A percentile compares a stretch with the other conserved stretches of the same genome.
Conservation (phyloP, 371 early-diverging fungal genomes). For the Mucor circinelloides region DNA sequence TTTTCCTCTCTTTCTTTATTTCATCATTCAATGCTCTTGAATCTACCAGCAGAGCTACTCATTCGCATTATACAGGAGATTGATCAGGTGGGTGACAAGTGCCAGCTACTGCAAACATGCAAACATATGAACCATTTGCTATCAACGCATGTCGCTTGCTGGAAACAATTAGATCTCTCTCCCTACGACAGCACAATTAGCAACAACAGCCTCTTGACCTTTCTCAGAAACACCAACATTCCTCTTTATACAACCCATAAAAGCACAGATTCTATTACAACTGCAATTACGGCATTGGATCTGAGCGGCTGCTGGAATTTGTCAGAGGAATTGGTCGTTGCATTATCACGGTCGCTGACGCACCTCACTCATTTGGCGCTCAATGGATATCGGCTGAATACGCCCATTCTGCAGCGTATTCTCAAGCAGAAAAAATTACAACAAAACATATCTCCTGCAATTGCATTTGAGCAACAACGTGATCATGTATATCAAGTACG, state of each 20-base stretch:
- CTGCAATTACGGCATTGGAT: conserved; percentile 14
- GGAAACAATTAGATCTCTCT: conserved; percentile 43
- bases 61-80: conserved; percentile 20
- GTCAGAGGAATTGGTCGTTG: conserved; percentile 27
- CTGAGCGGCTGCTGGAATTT: conserved; percentile 42
- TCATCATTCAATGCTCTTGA: conserved; percentile 6
- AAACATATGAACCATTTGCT: conserved; percentile 23
- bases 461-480: conserved; percentile 32
- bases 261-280: neutral
- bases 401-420: neutral
- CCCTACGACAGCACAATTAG: conserved; percentile 20
- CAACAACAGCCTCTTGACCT: conserved; percentile 23
- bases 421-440: neutral
- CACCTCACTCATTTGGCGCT: conserved; percentile 20
- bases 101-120: conserved; percentile 30
- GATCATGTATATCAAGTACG: conserved; percentile 45
- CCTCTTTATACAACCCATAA: neutral
- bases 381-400: conserved; percentile 27
- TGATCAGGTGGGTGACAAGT: conserved; percentile 31
- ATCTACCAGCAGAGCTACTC: conserved; percentile 28
- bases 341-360: conserved; percentile 29
- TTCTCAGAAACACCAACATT: conserved; percentile 28
- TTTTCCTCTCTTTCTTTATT: neutral
- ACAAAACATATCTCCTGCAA: neutral
- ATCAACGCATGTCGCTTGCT: conserved; percentile 25